Conservation (phyloP, 2,329 filamentous ascomycete genomes). For the Fusarium ambrosium region DNA sequence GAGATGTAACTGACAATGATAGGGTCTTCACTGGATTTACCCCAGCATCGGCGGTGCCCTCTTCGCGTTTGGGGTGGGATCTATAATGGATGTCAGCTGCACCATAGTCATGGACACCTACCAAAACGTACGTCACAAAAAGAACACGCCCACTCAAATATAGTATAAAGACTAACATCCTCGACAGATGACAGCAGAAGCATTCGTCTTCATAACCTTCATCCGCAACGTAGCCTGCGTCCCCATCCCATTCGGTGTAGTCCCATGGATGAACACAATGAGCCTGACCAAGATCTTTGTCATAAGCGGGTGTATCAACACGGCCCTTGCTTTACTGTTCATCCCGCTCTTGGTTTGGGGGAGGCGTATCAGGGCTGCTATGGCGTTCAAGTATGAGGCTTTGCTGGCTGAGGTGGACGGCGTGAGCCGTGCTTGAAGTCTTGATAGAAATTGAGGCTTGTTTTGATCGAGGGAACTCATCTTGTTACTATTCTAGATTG, state of each 20-base stretch:
- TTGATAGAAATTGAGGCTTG: background rate
- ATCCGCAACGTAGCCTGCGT: background rate
- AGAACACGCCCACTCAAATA: too few relatives aligned
- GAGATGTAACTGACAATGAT: background rate
- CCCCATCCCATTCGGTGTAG: background rate
- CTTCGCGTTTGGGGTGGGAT: constrained; percentile 52
- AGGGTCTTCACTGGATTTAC: constrained; percentile 58
- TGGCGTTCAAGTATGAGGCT: constrained; percentile 17
- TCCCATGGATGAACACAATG: background rate
- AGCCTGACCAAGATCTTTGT: background rate
- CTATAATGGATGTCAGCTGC: constrained; percentile 50
- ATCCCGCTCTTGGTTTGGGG: constrained; percentile 46
- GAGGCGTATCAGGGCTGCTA: constrained; percentile 31
- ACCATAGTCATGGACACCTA: constrained; percentile 52
- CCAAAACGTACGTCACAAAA: background rate
- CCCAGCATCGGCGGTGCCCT: constrained; percentile 52
- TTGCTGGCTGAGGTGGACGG: background rate
- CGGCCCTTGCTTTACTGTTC: constrained; percentile 33
- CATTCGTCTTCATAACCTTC: background rate
- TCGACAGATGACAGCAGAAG: background rate
- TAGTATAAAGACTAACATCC: background rate
- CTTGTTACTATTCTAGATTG: background rate
- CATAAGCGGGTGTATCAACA: constrained; percentile 22
- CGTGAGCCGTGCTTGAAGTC: background rate
- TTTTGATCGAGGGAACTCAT: background rate